Conservation (phyloP, 805 yeast genomes). For the Saccharomyces kudriavzevii region DNA sequence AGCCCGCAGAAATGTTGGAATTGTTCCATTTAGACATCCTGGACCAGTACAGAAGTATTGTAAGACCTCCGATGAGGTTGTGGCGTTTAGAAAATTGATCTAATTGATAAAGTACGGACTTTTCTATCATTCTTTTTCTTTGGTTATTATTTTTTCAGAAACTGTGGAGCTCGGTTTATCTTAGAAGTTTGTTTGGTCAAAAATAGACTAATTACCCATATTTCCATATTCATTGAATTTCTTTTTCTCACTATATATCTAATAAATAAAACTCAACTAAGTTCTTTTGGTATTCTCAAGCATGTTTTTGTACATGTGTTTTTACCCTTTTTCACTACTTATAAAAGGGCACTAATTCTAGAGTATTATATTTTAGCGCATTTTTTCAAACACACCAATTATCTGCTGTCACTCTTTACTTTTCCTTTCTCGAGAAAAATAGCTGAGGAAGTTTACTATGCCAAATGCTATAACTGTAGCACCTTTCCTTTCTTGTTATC, state of each 20-base stretch:
- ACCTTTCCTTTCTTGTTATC: no score
- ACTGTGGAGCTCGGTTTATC: background rate
- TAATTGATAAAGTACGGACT: background rate
- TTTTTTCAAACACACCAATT: no score
- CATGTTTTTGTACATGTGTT: no score
- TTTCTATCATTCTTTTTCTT: background rate
- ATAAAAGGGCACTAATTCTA: no score
- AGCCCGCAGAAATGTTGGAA: slow-evolving; percentile 66
- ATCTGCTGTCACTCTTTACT: no score
- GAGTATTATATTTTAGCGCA: no score
- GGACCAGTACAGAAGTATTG: background rate
- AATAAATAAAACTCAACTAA: background rate
- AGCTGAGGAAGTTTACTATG: no score
- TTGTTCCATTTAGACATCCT: no score
- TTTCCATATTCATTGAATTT: background rate
- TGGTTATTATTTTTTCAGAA: background rate
- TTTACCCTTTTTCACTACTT: no score
- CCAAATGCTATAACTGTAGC: no score
- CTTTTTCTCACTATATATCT: background rate
- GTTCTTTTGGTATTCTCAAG: background rate
- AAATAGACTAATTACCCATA: background rate
- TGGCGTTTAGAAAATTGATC: background rate
- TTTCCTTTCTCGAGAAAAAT: no score
- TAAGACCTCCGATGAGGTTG: background rate
- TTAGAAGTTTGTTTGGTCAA: background rate